These are phyloP conservation scores for Harringtonia lauricola DNA, from an alignment of 2,329 filamentous ascomycete genomes.

Conservation along the genomic window DNA sequence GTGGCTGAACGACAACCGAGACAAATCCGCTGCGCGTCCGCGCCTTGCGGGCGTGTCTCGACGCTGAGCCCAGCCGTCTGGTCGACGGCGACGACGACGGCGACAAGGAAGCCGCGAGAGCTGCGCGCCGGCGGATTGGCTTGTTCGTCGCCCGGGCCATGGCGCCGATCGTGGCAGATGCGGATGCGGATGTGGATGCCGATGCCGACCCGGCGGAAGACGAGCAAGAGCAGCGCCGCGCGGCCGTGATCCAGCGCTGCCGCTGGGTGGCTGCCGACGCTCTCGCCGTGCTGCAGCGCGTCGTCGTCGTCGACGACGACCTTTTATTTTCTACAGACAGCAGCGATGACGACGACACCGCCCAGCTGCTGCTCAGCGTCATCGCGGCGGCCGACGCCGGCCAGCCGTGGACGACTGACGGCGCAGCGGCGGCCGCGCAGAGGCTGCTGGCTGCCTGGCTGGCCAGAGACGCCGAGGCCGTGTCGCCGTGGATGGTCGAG, in stretches of 20 bases:
- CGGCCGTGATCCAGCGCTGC: constrained; percentile 4
- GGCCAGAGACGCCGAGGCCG: not conserved
- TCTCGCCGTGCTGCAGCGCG: constrained; percentile 7
- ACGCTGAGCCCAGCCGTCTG: constrained; percentile 1
- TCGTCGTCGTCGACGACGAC: not conserved
- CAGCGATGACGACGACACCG: not conserved
- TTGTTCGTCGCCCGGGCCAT: constrained; percentile 6
- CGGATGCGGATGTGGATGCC: not conserved
- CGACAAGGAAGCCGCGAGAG: not conserved
- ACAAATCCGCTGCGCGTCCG: constrained; percentile 3
- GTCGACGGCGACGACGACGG: not conserved
- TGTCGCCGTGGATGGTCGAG: constrained; percentile 34
- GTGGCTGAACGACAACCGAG: not conserved
- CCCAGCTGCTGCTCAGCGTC: constrained; percentile 20
- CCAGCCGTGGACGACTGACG: constrained; percentile 18
- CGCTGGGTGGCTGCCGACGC: constrained; percentile 8
- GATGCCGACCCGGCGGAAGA: not conserved
- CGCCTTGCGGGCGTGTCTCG: constrained; percentile 4
- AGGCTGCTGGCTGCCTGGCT: constrained; percentile 19
- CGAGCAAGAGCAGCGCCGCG: not conserved
- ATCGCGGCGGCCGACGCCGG: constrained; percentile 20
- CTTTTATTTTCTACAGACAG: not conserved
- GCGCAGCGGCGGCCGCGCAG: constrained; percentile 19
- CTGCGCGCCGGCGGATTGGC: constrained; percentile 3
- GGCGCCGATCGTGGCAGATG: constrained; percentile 4